These are phyloP conservation scores for Populus hybrid DNA, from an alignment of 441 rosid genomes.

Conservation along the genomic window DNA sequence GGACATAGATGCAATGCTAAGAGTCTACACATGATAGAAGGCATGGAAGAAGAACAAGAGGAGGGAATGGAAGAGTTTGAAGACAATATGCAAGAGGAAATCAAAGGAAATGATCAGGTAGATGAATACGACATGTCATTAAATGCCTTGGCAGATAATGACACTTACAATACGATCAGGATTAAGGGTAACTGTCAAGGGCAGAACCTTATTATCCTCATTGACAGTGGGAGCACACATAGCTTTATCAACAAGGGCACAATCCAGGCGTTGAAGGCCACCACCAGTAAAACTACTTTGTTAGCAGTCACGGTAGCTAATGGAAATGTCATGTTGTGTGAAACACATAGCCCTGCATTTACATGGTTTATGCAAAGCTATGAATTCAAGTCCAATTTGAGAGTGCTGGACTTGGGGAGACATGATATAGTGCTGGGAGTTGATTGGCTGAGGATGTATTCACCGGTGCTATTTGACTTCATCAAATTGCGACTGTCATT, in stretches of 20 bases:
- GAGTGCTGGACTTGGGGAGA: not conserved
- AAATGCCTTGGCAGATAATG: too few species aligned
- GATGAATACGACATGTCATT: too few species aligned
- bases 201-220: not conserved
- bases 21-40: not conserved
- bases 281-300: not conserved
- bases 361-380: not conserved
- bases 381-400: not conserved
- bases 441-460: not conserved
- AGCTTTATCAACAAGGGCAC: not conserved
- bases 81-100: not conserved
- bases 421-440: not conserved
- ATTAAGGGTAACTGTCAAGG: too few species aligned
- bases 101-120: not conserved
- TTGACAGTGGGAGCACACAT: too few species aligned
- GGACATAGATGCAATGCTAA: not conserved
- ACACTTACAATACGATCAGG: too few species aligned
- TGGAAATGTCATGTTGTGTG: not conserved
- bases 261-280: too few species aligned
- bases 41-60: rapidly evolving
- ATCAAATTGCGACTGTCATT: not conserved
- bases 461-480: not conserved
- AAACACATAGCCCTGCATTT: not conserved
- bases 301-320: not conserved
- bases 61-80: too few species aligned